Percentiles rank a stretch among this genome's conserved stretches.
Conservation (phyloP, 805 yeast genomes). For the Metschnikowia peoriensis region DNA sequence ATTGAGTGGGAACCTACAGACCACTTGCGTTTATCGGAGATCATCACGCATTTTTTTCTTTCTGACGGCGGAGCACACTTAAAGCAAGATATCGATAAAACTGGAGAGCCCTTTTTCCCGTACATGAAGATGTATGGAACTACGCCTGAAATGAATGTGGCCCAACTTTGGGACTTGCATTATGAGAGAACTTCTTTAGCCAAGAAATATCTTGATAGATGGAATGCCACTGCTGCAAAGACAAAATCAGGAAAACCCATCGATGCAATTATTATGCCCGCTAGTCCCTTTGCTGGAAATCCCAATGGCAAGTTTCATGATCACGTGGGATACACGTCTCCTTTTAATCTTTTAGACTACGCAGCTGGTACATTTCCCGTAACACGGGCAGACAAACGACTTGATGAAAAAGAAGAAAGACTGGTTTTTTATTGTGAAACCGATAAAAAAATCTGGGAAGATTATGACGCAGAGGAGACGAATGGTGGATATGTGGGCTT, state of each 20-base stretch:
- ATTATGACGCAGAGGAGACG: constrained; percentile 47
- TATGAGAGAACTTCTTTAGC: constrained; percentile 32
- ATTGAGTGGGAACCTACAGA: constrained; percentile 47
- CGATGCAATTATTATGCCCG: constrained; percentile 50
- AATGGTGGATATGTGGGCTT: constrained; percentile 63
- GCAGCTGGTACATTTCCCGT: constrained; percentile 50
- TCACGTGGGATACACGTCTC: constrained; percentile 49
- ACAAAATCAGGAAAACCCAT: constrained; percentile 42
- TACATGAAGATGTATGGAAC: constrained; percentile 38
- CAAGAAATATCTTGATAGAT: constrained; percentile 34
- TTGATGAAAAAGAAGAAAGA: constrained; percentile 29
- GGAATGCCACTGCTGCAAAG: constrained; percentile 30
- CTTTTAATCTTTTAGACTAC: constrained; percentile 27
- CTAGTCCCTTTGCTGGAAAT: constrained; percentile 44
- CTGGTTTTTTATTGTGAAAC: constrained; percentile 33
- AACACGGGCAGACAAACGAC: constrained; percentile 47
- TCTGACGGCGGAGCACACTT: constrained; percentile 47
- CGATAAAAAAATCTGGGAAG: constrained; percentile 43
- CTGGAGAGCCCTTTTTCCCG: constrained; percentile 39
- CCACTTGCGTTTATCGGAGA: constrained; percentile 30
- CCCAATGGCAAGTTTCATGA: constrained; percentile 33
- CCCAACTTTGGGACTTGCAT: constrained; percentile 43
- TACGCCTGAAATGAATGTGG: constrained; percentile 33
- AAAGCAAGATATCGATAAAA: constrained; percentile 23
- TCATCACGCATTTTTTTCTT: constrained; percentile 27